phyloP scores from a whole-genome alignment of 148 eudicot genomes.

The Chenopodium suecicum region DNA sequence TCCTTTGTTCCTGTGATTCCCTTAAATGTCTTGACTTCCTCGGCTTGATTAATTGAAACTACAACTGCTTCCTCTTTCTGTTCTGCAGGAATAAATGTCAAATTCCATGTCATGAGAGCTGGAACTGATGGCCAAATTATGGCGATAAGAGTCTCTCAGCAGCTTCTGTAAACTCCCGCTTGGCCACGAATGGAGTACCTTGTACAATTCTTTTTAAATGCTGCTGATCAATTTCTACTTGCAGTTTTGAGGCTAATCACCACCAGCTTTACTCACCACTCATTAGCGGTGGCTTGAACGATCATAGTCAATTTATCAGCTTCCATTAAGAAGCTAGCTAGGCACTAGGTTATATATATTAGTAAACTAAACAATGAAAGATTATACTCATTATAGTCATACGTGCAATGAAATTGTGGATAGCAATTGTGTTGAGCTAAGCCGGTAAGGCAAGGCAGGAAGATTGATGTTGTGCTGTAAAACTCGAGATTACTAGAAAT shows the following conservation, averaged over 20 bases:
- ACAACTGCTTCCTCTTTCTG: not conserved
- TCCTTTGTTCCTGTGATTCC: not conserved
- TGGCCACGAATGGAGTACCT: not conserved
- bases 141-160: slow-evolving; percentile 81
- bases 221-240: not conserved
- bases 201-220: not conserved
- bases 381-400: not conserved
- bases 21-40: no score
- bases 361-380: not conserved
- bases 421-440: no score
- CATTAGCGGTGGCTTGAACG: not conserved
- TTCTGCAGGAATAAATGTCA: slow-evolving; percentile 69
- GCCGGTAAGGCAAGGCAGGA: no score
- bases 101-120: slow-evolving; percentile 74
- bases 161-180: slow-evolving; percentile 51
- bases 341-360: not conserved
- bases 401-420: not conserved
- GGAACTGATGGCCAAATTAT: slow-evolving; percentile 67
- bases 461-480: no score
- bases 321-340: not conserved
- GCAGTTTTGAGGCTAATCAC: not conserved
- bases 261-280: not conserved
- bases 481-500: no score
- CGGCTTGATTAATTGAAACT: not conserved
- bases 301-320: not conserved